These are phyloP conservation scores for Tetracentron sinense DNA, from an alignment of 164 flowering plant species.

Conservation along the genomic window DNA sequence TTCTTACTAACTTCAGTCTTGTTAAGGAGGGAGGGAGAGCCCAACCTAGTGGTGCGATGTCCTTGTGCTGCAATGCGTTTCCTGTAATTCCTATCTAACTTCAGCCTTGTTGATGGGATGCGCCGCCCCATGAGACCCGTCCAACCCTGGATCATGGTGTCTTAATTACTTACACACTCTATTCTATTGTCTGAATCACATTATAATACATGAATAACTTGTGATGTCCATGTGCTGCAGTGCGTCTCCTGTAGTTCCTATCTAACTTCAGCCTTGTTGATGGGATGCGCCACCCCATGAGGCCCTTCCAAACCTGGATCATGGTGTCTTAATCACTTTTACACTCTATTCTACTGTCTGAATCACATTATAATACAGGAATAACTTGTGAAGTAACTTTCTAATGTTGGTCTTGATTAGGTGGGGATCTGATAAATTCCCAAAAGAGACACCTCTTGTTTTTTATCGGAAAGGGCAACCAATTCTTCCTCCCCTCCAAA, in stretches of 20 bases:
- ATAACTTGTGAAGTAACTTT: too few species aligned
- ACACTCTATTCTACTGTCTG: background rate
- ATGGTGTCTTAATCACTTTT: background rate
- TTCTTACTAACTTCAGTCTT: too few species aligned
- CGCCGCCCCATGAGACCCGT: background rate
- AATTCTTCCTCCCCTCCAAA: conserved; percentile 57
- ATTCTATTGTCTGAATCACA: background rate
- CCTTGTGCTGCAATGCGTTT: background rate
- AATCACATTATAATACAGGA: background rate
- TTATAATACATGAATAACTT: background rate
- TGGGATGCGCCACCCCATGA: background rate
- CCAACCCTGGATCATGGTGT: background rate
- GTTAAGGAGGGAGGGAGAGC: too few species aligned
- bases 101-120: background rate
- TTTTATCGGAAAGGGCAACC: conserved; percentile 65
- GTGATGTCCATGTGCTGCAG: too few species aligned
- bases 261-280: background rate
- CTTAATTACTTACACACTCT: background rate
- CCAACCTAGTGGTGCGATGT: too few species aligned
- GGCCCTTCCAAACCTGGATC: background rate
- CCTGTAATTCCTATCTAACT: background rate
- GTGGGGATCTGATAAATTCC: conserved; percentile 93
- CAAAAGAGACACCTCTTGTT: conserved; percentile 85
- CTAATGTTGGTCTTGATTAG: conserved; percentile 36
- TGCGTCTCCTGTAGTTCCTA: background rate